Conservation (phyloP, 495 filamentous ascomycete species). For the Glarea lozoyensis region DNA sequence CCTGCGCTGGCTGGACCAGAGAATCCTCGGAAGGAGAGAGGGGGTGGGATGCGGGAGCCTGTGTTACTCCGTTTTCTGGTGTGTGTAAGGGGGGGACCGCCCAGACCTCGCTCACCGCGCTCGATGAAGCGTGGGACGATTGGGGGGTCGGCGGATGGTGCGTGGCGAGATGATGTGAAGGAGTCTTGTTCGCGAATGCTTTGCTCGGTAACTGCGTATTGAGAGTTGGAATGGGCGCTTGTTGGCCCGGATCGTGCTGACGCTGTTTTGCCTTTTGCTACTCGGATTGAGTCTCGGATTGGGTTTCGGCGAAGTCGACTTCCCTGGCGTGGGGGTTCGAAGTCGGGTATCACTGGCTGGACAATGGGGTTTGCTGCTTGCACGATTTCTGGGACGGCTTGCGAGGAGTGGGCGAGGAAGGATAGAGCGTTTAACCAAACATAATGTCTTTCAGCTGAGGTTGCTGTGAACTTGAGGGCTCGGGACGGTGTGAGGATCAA, state of each 20-base stretch:
- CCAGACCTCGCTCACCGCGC: slow-evolving; percentile 33
- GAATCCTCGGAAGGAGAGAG: slow-evolving; percentile 64
- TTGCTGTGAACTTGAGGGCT: slow-evolving; percentile 91
- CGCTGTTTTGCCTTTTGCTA: slow-evolving; percentile 58
- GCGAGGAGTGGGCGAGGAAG: slow-evolving; percentile 81
- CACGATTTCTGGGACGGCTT: slow-evolving; percentile 61
- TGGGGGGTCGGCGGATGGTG: slow-evolving; percentile 62
- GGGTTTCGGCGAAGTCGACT: slow-evolving; percentile 39
- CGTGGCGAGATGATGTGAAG: slow-evolving; percentile 22
- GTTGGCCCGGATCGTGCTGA: slow-evolving; percentile 15
- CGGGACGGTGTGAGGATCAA: slow-evolving; percentile 88
- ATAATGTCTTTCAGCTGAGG: slow-evolving; percentile 77
- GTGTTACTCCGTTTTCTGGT: slow-evolving; percentile 81
- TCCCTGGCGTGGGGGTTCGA: slow-evolving; percentile 35
- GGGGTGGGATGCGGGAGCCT: slow-evolving; percentile 56
- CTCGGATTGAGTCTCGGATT: slow-evolving; percentile 83
- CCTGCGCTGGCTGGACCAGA: slow-evolving; percentile 49
- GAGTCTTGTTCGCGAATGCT: slow-evolving; percentile 21
- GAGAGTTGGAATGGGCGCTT: slow-evolving; percentile 15
- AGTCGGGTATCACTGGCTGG: slow-evolving; percentile 34
- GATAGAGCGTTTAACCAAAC: slow-evolving; percentile 91
- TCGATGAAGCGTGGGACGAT: slow-evolving; percentile 68
- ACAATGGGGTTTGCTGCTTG: slow-evolving; percentile 46
- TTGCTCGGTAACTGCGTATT: slow-evolving; percentile 4
- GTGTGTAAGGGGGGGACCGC: slow-evolving; percentile 37